Percentiles rank a stretch among this genome's conserved stretches.
phyloP scores from a whole-genome alignment of 1,139 yeast species.

The Kurtzmaniella quercitrusa region DNA sequence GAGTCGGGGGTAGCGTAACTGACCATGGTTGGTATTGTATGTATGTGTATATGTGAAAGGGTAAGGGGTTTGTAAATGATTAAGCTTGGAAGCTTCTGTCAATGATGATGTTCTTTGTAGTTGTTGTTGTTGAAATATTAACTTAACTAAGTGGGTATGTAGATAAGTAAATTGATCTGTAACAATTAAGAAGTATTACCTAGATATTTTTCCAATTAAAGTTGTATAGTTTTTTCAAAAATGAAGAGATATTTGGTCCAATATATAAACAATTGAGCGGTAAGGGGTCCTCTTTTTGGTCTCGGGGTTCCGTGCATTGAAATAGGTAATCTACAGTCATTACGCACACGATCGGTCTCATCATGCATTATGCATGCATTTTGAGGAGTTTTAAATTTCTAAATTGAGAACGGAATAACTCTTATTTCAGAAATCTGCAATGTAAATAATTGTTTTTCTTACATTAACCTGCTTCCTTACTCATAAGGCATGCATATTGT shows the following conservation, averaged over 20 bases:
- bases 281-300: no score
- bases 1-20: conserved; percentile 41
- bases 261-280: no score
- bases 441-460: background rate
- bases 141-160: background rate
- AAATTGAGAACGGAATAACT: background rate
- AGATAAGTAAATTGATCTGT: background rate
- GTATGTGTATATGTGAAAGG: background rate
- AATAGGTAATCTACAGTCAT: background rate
- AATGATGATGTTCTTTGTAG: no score
- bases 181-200: background rate
- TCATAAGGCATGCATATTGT: no score
- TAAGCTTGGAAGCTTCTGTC: no score
- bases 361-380: conserved; percentile 1
- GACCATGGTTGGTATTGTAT: conserved; percentile 21
- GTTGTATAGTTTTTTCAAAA: no score
- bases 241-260: background rate
- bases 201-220: no score
- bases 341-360: conserved; percentile 1
- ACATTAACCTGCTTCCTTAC: no score
- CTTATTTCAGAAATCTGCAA: background rate
- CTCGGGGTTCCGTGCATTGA: conserved; percentile 3
- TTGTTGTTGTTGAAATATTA: no score
- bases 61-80: no score
- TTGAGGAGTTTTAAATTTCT: background rate